Evolutionary conservation across 805 yeast genomes (phyloP).

Genomic region (Lachancea sp.): DNA sequence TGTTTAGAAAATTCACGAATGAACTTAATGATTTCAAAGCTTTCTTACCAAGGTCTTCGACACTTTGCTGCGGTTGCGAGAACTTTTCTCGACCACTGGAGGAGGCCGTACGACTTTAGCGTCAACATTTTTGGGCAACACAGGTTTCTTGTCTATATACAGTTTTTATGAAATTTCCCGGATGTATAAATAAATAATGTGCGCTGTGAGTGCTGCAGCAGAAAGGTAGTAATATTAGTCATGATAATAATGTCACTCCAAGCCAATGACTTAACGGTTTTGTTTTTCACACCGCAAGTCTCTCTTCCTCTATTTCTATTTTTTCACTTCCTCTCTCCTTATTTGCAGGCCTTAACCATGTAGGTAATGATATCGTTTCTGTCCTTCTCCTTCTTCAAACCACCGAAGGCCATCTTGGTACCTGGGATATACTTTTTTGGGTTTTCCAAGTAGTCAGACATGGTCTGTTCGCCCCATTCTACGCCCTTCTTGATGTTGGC

Average conservation of each 20-base stretch:
- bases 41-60: too few relatives aligned
- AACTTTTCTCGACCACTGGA: too few relatives aligned
- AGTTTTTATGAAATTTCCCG: not conserved
- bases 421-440: slow-evolving; percentile 99
- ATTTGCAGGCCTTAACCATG: slow-evolving; percentile 53
- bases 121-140: too few relatives aligned
- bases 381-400: slow-evolving; percentile 98
- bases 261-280: too few relatives aligned
- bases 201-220: not conserved
- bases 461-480: slow-evolving; percentile 75
- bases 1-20: too few relatives aligned
- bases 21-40: too few relatives aligned
- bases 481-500: slow-evolving; percentile 97
- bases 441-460: slow-evolving; percentile 95
- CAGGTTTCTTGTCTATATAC: not conserved
- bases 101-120: too few relatives aligned
- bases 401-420: slow-evolving; percentile 99
- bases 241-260: not conserved
- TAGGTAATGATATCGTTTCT: slow-evolving; percentile 94
- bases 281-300: not conserved
- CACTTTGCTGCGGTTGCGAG: too few relatives aligned
- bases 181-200: not conserved
- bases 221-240: not conserved
- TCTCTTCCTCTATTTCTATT: not conserved
- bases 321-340: slow-evolving; percentile 15